Evolutionary conservation across 257 asterid species (phyloP), one percentile per base, ranked within the genome.

Genomic region (Leptodermis oblonga): DNA sequence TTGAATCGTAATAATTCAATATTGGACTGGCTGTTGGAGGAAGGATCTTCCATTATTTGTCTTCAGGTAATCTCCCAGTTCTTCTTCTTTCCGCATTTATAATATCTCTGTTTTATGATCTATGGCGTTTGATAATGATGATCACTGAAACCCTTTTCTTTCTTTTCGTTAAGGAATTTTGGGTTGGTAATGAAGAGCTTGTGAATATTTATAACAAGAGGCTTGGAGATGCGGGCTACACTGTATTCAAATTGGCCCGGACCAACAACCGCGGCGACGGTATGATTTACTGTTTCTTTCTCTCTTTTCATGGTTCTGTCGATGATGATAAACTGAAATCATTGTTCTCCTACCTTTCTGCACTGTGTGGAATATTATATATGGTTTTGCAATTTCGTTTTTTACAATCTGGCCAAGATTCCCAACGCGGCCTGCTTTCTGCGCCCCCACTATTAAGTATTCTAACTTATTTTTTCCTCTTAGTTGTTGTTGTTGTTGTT

Each of bases 241-340:
- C 79, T 73, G 82, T 64, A 79, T 86, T 87, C 80, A 94, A 91
- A 85, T 96, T 94, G 67, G 97, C 95, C 11, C 81, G 99, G 63
- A 94, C 99, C 7, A 94, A 94, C 77, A 91, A 91, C 65, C 97
- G 99, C 0, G 99, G 99, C 7, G 99, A 94, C 75, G 99, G 97
- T 94, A 88, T n/a, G 69, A 30, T 4, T 56, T 39, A 59, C 59
- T 41, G 67, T 49, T 62, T 53, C 54, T 67, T 22, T 55, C 15
- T 41, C 64, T 53, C 52, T 8, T 42, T 42, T 49, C 52, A 12
- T 43, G 54, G 25, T 48, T 48, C 25, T 2, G 3, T 20, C n/a
- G n/a, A n/a, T 51, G 23, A 46, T 51, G 58, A 51, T n/a, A 51
- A 7, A 51, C 58, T 51, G 13, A n/a, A 51, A 8, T 20, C 58